Percentiles rank a stretch among this genome's conserved stretches.
phyloP scores from a whole-genome alignment of 192 early-diverging fungal species.

The Cetraspora pellucida region DNA sequence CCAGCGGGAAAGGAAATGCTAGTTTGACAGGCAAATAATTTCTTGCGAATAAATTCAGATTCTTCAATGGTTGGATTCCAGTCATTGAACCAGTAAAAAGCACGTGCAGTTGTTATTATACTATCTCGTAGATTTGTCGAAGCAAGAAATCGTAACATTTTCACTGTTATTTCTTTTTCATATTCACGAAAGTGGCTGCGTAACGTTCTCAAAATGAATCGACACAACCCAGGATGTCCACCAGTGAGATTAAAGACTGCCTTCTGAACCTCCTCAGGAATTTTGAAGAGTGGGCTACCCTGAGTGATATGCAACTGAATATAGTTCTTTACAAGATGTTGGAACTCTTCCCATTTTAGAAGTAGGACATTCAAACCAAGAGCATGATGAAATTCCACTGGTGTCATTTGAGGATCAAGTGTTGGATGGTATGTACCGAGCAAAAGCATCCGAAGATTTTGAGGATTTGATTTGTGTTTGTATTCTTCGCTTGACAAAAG shows the following conservation, averaged over 20 bases:
- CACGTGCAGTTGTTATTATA: not conserved
- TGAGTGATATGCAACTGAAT: not conserved
- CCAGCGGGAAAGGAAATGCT: too few relatives aligned
- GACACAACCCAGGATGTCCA: slow-evolving; percentile 9
- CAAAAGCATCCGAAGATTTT: not conserved
- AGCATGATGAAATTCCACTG: slow-evolving; percentile 7
- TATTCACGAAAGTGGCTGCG: not conserved
- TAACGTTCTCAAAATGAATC: not conserved
- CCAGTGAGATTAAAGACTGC: slow-evolving; percentile 3
- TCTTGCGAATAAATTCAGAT: not conserved
- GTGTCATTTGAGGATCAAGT: not conserved
- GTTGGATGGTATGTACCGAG: slow-evolving; percentile 9
- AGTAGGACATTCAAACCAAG: slow-evolving; percentile 14
- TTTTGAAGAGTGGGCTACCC: slow-evolving; percentile 3
- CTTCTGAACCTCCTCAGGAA: not conserved
- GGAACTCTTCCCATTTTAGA: not conserved
- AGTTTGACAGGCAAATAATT: too few relatives aligned
- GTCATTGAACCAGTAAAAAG: not conserved
- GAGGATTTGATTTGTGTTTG: too few relatives aligned
- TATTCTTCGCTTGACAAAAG: not conserved
- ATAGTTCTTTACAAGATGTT: not conserved
- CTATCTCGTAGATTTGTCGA: not conserved
- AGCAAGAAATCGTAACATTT: not conserved
- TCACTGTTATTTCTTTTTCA: not conserved
- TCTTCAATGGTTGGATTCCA: slow-evolving; percentile 1